phyloP scores from a whole-genome alignment of 768 basidiomycete species.

The Russula sp. region DNA sequence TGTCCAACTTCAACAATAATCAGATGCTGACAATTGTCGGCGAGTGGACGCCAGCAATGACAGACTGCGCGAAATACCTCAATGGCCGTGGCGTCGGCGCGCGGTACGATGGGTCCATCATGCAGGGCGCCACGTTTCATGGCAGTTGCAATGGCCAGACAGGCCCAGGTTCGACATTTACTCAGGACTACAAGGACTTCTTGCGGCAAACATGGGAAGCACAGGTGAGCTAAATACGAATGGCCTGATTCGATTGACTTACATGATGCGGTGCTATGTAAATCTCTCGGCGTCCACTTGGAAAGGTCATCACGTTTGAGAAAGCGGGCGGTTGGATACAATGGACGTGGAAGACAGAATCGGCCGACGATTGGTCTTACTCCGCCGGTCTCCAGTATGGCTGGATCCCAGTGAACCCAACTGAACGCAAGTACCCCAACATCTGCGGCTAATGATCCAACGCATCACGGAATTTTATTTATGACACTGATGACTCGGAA shows the following conservation, averaged over 20 bases:
- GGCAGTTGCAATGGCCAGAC: conserved; percentile 75
- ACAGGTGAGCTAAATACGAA: conserved; percentile 45
- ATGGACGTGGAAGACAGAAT: conserved; percentile 85
- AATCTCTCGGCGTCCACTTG: not conserved
- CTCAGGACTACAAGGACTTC: conserved; percentile 74
- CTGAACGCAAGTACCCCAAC: conserved; percentile 52
- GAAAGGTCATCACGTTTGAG: conserved; percentile 56
- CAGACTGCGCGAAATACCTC: conserved; percentile 76
- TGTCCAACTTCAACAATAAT: conserved; percentile 43
- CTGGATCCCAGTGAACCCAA: conserved; percentile 74
- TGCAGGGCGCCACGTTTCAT: conserved; percentile 57
- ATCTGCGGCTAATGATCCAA: conserved; percentile 46
- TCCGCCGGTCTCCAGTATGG: conserved; percentile 73
- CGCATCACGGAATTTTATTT: not conserved
- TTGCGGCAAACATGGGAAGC: conserved; percentile 82
- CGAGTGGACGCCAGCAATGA: conserved; percentile 80
- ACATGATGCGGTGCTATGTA: not conserved
- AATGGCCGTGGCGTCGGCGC: conserved; percentile 77
- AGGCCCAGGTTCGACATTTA: conserved; percentile 70
- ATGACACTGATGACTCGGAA: not conserved
- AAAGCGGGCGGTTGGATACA: conserved; percentile 68
- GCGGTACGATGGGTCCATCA: conserved; percentile 55
- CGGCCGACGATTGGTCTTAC: conserved; percentile 88
- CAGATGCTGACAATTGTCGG: conserved; percentile 84
- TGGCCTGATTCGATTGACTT: no score